Base-by-base conservation (phyloP, 116 monocot genomes). In the Cymodocea nodosa region DNA sequence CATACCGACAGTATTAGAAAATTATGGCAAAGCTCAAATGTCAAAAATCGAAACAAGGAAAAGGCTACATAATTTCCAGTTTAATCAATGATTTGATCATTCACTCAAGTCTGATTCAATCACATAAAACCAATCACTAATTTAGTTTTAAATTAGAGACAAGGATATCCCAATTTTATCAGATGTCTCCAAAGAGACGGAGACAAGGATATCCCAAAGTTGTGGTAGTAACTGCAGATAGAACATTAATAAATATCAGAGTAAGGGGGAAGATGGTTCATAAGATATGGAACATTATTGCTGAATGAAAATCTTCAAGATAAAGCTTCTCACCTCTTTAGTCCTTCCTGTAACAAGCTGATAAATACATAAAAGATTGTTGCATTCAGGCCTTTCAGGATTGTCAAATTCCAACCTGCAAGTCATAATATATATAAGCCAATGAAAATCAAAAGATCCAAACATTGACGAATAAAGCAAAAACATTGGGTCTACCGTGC, bases 361-460 rank as follows among this genome's bases (percentile, higher is more conserved):
- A 72, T 91, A 97, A 54, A 91, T 73, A 36, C 88, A 83, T 35
- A 97, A 88, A 83, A 97, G 87, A 59, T 97, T 97, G 77, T 77
- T 82, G 78, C 91, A 97, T 76, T 97, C 97, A 64, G 97, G 97
- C 62, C 97, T 90, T 66, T 87, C 97, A 57, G 81, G 83, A 75
- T 97, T 97, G 64, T 82, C 85, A 52, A 91, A 97, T 75, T 97
- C 88, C 74, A 97, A 82, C 35, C 97, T 97, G 34, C 25, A 68
- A 7, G 23, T 51, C 14, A 51, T 63, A 48, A 39, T 53, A 71
- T 68, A 52, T 37, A 44, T 44, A 44, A 44, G 5, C 44, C 44
- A 44, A 44, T 44, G 44, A 44, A 44, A 44, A 6, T 44, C 11
- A 11, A 44, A 44, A 44, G 44, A 44, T 6, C 6, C 0, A 6